These are phyloP conservation scores for Botryotinia calthae DNA, from an alignment of 2,329 filamentous ascomycete species.

Conservation along the genomic window DNA sequence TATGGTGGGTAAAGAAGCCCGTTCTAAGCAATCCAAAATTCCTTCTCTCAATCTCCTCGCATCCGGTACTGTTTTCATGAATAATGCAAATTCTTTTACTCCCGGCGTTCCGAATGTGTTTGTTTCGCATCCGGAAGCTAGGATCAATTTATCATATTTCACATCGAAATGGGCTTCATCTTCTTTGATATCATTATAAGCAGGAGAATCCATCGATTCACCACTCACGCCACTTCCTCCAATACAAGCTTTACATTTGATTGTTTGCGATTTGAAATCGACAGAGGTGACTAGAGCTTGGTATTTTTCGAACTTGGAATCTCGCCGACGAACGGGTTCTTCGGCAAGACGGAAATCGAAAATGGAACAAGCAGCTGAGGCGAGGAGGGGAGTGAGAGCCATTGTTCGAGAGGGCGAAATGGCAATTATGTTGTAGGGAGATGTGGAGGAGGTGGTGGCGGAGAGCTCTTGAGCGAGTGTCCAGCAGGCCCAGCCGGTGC, in stretches of 20 bases:
- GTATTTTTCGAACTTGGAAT: slow-evolving; percentile 9
- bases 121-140: slow-evolving; percentile 43
- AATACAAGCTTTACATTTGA: slow-evolving; percentile 37
- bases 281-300: slow-evolving; percentile 26
- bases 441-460: slow-evolving; percentile 30
- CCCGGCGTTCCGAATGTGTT: slow-evolving; percentile 32
- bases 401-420: slow-evolving; percentile 45
- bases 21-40: slow-evolving; percentile 52
- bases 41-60: slow-evolving; percentile 32
- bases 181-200: background rate
- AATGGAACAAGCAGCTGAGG: slow-evolving; percentile 45
- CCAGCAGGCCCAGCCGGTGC: slow-evolving; percentile 38
- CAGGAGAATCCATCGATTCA: background rate
- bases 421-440: slow-evolving; percentile 41
- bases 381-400: slow-evolving; percentile 46
- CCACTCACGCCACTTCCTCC: slow-evolving; percentile 9
- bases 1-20: slow-evolving; percentile 61
- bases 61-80: slow-evolving; percentile 35
- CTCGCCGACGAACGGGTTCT: slow-evolving; percentile 39
- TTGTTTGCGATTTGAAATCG: slow-evolving; percentile 40
- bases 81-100: slow-evolving; percentile 28
- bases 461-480: slow-evolving; percentile 41
- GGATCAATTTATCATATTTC: slow-evolving; percentile 43
- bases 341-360: slow-evolving; percentile 47
- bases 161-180: slow-evolving; percentile 38